These are phyloP conservation scores for Ustilago trichophora DNA, from an alignment of 1,284 basidiomycete genomes.

Conservation along the genomic window DNA sequence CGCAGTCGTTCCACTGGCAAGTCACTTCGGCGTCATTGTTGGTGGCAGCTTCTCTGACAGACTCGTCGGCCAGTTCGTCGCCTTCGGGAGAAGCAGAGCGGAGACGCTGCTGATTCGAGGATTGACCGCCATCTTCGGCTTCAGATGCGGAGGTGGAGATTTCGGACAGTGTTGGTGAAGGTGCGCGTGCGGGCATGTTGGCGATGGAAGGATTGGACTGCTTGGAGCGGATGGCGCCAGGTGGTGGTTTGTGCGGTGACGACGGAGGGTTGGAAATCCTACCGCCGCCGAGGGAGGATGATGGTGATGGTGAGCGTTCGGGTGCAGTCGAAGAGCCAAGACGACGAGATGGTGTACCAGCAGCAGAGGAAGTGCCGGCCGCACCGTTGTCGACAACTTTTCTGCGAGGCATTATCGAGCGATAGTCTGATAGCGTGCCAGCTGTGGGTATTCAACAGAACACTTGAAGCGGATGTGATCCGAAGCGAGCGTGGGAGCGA, in stretches of 20 bases:
- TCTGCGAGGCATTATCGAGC: slow-evolving; percentile 27
- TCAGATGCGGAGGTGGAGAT: slow-evolving; percentile 60
- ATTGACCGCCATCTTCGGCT: slow-evolving; percentile 18
- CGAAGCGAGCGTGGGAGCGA: neutral
- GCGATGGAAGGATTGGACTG: neutral
- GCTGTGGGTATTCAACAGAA: too few species aligned
- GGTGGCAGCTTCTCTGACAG: slow-evolving; percentile 12
- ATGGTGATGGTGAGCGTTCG: slow-evolving; percentile 35
- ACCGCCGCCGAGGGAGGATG: slow-evolving; percentile 20
- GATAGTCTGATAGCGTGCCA: too few species aligned
- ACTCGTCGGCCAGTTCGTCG: slow-evolving; percentile 48
- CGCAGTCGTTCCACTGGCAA: slow-evolving; percentile 82
- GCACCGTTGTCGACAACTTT: slow-evolving; percentile 13
- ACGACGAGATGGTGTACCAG: slow-evolving; percentile 18
- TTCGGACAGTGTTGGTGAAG: slow-evolving; percentile 36
- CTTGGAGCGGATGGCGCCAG: slow-evolving; percentile 1
- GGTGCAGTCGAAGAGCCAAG: slow-evolving; percentile 8
- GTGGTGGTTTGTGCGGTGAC: slow-evolving; percentile 37
- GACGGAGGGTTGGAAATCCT: slow-evolving; percentile 33
- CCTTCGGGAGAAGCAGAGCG: slow-evolving; percentile 36
- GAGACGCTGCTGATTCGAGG: slow-evolving; percentile 3
- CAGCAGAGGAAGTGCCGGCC: slow-evolving; percentile 8
- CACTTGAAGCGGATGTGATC: too few species aligned
- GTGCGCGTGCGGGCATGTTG: slow-evolving; percentile 16
- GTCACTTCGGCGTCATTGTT: slow-evolving; percentile 47